phyloP scores from a whole-genome alignment of 2,329 filamentous ascomycete genomes.

The Epichloe typhina region DNA sequence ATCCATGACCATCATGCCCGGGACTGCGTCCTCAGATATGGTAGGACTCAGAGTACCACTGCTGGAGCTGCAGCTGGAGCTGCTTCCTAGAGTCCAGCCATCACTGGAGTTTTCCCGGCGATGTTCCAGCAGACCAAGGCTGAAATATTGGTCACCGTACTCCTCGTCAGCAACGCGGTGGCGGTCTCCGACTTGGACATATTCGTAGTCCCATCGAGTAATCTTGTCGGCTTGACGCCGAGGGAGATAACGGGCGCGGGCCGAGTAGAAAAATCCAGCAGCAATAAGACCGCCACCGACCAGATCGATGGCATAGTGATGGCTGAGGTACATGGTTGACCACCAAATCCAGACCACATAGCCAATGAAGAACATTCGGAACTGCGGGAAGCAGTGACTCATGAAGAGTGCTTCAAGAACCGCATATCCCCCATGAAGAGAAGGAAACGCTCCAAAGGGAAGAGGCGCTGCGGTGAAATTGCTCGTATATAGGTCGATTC shows the following conservation, averaged over 20 bases:
- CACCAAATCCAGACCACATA: constrained; percentile 95
- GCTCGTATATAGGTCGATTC: constrained; percentile 84
- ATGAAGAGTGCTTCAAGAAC: constrained; percentile 87
- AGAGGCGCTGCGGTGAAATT: constrained; percentile 82
- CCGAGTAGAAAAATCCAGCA: constrained; percentile 67
- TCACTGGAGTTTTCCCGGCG: constrained; percentile 50
- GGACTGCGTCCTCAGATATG: constrained; percentile 29
- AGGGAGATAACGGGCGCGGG: constrained; percentile 69
- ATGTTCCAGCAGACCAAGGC: constrained; percentile 31
- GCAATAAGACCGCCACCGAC: constrained; percentile 74
- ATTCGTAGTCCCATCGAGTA: constrained; percentile 92
- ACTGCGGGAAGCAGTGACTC: constrained; percentile 77
- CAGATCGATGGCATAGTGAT: constrained; percentile 92
- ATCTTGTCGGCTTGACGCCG: constrained; percentile 72
- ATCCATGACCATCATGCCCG: constrained; percentile 22
- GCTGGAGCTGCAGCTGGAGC: constrained; percentile 46
- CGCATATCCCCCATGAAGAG: constrained; percentile 84
- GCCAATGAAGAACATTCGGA: constrained; percentile 64
- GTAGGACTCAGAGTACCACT: constrained; percentile 38
- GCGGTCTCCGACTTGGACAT: constrained; percentile 68
- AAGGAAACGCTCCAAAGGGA: constrained; percentile 91
- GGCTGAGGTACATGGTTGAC: constrained; percentile 95
- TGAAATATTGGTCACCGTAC: constrained; percentile 31
- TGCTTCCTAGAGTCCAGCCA: constrained; percentile 82
- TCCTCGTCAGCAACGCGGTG: constrained; percentile 31